These are phyloP conservation scores for Onygenales sp. DNA, from an alignment of 2,329 filamentous ascomycete species.

Conservation along the genomic window DNA sequence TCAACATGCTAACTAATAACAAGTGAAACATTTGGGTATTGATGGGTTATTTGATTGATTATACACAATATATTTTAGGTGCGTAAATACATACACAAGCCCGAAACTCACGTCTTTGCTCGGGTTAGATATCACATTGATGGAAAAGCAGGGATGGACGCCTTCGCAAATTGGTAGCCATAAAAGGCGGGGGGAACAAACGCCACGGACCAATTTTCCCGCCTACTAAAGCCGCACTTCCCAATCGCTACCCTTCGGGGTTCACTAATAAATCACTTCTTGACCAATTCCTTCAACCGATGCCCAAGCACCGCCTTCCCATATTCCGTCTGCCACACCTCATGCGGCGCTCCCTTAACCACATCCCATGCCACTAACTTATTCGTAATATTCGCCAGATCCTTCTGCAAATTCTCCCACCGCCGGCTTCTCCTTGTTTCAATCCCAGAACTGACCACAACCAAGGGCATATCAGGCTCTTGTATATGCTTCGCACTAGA, in stretches of 20 bases:
- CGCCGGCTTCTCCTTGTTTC: conserved; percentile 55
- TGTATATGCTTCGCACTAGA: conserved; percentile 71
- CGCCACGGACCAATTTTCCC: neutral
- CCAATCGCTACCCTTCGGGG: neutral
- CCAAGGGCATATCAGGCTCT: conserved; percentile 62
- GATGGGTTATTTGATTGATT: too few species aligned
- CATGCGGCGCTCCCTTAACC: conserved; percentile 71
- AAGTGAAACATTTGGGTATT: too few species aligned
- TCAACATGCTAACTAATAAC: too few species aligned
- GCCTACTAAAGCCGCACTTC: neutral
- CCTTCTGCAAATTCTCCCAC: conserved; percentile 80
- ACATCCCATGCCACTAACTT: conserved; percentile 79
- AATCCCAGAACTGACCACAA: conserved; percentile 72
- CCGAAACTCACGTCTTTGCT: neutral
- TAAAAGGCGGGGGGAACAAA: neutral
- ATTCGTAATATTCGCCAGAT: conserved; percentile 69
- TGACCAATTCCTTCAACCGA: conserved; percentile 60
- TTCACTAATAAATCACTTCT: neutral
- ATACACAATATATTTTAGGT: too few species aligned
- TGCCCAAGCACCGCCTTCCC: conserved; percentile 70
- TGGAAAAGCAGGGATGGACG: neutral
- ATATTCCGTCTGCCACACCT: conserved; percentile 70
- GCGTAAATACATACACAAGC: neutral
- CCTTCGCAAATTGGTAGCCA: neutral
- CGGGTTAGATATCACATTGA: neutral